Base-by-base conservation (phyloP, 345 rosid species). In the Microthlaspi erraticum region DNA sequence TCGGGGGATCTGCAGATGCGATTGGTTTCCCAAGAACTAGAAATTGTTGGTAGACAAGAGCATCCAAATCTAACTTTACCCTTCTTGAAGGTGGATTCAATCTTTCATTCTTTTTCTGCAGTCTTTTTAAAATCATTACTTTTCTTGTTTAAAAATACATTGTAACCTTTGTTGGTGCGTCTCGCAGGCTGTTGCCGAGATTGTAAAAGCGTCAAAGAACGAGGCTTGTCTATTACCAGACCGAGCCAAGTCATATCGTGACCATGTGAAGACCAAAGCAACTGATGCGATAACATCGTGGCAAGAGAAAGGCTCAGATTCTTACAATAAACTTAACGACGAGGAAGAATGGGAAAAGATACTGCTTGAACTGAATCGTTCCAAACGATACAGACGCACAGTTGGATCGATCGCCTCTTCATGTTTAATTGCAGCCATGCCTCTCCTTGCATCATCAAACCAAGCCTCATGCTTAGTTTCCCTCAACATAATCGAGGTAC, bases 21-120 rank as follows among this genome's bases (percentile, higher is more conserved):
- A 58, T 77, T 84, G 74, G 89, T 84, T 60, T 85, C 97, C 23
- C 83, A 79, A 71, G 96, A 91, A 67, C 91, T 93, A 26, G 96
- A 93, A 81, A 91, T 93, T 68, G 91, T 91, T 77, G 88, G 96
- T 68, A 85, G 97, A 81, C 88, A 89, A 79, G 92, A 85, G 52
- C 97, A 91, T 82, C 94, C 98, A 48, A 87, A 86, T 72, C 81
- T 93, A 70, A 93, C 92, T 66, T 52, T 83, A 71, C 86, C 96
- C 62, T 91, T 93, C 81, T 60, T 93, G 42, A 93, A 93, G 98
- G 98, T 93, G 36, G 10, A 50, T 63, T 49, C 72, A 39, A 5
- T 46, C 66, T 55, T 64, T 44, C 45, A 13, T 12, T 57, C n/a
- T 10, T 64, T 5, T 48, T 32, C 10, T 17, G 20, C 52, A 32